phyloP scores from a whole-genome alignment of 345 rosid genomes.

The Stellera chamaejasme region DNA sequence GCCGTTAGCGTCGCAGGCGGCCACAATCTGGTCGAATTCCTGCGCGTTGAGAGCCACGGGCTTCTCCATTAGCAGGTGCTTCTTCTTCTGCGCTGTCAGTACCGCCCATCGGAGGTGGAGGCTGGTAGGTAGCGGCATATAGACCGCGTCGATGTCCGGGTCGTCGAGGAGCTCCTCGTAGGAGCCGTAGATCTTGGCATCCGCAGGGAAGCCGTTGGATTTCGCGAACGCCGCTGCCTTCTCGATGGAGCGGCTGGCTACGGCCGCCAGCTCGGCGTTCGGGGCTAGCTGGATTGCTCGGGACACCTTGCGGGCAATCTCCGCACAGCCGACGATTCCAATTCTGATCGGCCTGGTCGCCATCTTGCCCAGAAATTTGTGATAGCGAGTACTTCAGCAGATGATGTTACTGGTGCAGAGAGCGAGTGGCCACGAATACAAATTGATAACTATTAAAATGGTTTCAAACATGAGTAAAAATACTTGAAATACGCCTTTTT shows the following conservation, averaged over 20 bases:
- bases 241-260: conserved; percentile 50
- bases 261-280: conserved; percentile 51
- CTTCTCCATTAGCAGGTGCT: conserved; percentile 74
- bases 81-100: conserved; percentile 55
- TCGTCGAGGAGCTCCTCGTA: conserved; percentile 70
- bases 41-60: conserved; percentile 50
- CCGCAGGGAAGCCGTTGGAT: conserved; percentile 51
- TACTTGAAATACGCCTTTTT: too few species aligned
- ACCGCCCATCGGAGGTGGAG: conserved; percentile 68
- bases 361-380: conserved; percentile 7
- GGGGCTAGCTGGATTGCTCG: conserved; percentile 62
- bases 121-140: conserved; percentile 67
- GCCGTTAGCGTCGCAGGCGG: conserved; percentile 54
- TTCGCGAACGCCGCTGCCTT: conserved; percentile 50
- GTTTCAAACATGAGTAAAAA: too few species aligned
- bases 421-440: too few species aligned
- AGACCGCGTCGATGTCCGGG: conserved; percentile 65
- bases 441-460: too few species aligned
- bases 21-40: conserved; percentile 52
- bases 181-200: conserved; percentile 53
- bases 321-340: conserved; percentile 70
- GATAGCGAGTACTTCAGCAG: too few species aligned
- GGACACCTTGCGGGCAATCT: conserved; percentile 60
- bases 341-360: conserved; percentile 28
- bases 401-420: too few species aligned